A percentile compares a stretch with the other conserved stretches of the same genome.
These are phyloP conservation scores for Lojkania enalia DNA, from an alignment of 2,329 filamentous ascomycete genomes.

Conservation along the genomic window DNA sequence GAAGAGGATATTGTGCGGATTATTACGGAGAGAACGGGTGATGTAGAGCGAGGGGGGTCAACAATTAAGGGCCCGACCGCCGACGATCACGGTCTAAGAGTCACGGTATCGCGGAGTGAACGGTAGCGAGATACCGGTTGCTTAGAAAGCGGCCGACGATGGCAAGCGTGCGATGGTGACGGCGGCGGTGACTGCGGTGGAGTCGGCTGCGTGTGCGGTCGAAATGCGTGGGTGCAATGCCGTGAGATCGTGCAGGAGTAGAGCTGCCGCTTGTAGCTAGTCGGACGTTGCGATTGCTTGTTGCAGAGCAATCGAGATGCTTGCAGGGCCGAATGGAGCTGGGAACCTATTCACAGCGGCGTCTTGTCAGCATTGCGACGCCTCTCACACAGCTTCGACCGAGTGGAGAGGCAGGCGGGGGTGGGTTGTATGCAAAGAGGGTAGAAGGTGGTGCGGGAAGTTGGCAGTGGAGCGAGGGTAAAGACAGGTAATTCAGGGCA, in stretches of 20 bases:
- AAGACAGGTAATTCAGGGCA: not conserved
- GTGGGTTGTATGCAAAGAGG: not conserved
- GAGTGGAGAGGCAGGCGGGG: constrained; percentile 5
- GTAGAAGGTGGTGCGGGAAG: constrained; percentile 3
- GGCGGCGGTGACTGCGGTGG: not conserved
- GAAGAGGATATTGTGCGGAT: not conserved
- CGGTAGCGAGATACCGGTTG: not conserved
- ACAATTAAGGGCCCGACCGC: not conserved
- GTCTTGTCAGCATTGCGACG: constrained; percentile 16
- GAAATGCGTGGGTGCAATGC: constrained; percentile 5
- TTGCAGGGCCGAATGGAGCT: constrained; percentile 5
- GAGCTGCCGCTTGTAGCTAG: constrained; percentile 2
- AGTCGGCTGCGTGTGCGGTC: too few relatives aligned
- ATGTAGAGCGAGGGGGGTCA: too few relatives aligned
- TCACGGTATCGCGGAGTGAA: not conserved
- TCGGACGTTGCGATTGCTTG: not conserved
- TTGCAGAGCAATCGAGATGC: constrained; percentile 6
- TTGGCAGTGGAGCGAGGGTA: not conserved
- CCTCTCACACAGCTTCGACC: not conserved
- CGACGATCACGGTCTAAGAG: not conserved
- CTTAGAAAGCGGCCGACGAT: not conserved
- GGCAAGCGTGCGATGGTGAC: not conserved
- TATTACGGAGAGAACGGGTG: not conserved
- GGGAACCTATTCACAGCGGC: constrained; percentile 8
- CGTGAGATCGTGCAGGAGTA: constrained; percentile 7